Percentiles rank a stretch among this genome's conserved stretches.
These are phyloP conservation scores for Clitopilus hobsonii DNA, from an alignment of 768 basidiomycete genomes.

Conservation along the genomic window DNA sequence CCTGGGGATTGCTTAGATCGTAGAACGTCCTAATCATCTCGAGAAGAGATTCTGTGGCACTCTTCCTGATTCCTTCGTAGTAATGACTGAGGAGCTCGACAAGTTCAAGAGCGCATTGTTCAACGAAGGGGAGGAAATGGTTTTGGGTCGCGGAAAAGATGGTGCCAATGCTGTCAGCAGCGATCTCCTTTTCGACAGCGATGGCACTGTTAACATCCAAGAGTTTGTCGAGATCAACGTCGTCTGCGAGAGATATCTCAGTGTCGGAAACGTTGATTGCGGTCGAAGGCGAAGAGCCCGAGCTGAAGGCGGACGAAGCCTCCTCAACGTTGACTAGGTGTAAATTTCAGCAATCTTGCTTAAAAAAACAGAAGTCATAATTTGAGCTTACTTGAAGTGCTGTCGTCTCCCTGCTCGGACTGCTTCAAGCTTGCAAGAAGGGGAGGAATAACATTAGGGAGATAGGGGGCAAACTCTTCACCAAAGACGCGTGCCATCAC, in stretches of 20 bases:
- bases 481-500: conserved; percentile 98
- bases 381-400: conserved; percentile 33
- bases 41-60: conserved; percentile 82
- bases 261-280: conserved; percentile 60
- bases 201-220: conserved; percentile 93
- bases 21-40: conserved; percentile 90
- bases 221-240: conserved; percentile 80
- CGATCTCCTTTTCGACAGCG: conserved; percentile 99
- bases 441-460: conserved; percentile 81
- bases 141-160: conserved; percentile 77
- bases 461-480: conserved; percentile 87
- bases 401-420: conserved; percentile 69
- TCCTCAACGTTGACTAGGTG: conserved; percentile 47
- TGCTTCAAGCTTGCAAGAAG: conserved; percentile 82
- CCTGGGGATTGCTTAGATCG: conserved; percentile 73
- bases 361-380: background rate
- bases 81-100: conserved; percentile 81
- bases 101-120: conserved; percentile 75
- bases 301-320: conserved; percentile 58
- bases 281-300: conserved; percentile 68
- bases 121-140: conserved; percentile 90
- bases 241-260: conserved; percentile 49
- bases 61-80: conserved; percentile 97
- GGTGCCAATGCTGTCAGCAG: conserved; percentile 91
- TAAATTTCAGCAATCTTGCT: conserved; percentile 1